A percentile compares a stretch with the other conserved stretches of the same genome.
Evolutionary conservation across 768 basidiomycete genomes (phyloP).

Genomic region (Phaeolepiota aurea): DNA sequence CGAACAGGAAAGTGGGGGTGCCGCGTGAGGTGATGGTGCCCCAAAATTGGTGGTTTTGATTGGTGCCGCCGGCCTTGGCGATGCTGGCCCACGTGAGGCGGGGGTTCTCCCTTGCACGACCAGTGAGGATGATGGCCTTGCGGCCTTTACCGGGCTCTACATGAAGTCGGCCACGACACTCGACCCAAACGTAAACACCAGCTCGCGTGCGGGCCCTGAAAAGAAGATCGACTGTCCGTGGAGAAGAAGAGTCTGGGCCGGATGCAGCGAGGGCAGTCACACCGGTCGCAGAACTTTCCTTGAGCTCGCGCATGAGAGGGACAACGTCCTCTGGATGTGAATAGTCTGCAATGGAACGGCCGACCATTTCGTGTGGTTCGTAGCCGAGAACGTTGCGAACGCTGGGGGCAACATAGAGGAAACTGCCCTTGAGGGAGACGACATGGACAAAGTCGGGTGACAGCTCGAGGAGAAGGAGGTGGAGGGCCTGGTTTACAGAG

Average conservation of each 20-base stretch:
- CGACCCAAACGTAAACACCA: slow-evolving; percentile 76
- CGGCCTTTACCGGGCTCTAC: slow-evolving; percentile 91
- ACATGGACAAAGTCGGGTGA: slow-evolving; percentile 83
- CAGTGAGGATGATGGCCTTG: slow-evolving; percentile 90
- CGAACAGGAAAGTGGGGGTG: slow-evolving; percentile 33
- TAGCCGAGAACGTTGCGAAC: slow-evolving; percentile 78
- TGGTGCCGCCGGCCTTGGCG: slow-evolving; percentile 36
- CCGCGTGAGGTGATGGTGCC: slow-evolving; percentile 30
- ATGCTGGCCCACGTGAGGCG: slow-evolving; percentile 54
- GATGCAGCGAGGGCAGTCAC: slow-evolving; percentile 2
- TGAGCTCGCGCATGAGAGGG: slow-evolving; percentile 86
- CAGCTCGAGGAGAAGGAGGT: slow-evolving; percentile 50
- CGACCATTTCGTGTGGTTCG: slow-evolving; percentile 76
- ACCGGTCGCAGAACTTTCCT: slow-evolving; percentile 46
- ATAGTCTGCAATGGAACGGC: slow-evolving; percentile 68
- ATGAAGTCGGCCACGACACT: slow-evolving; percentile 82
- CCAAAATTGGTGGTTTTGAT: slow-evolving; percentile 38
- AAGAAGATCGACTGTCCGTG: slow-evolving; percentile 70
- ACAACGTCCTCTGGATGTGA: slow-evolving; percentile 89
- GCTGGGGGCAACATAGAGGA: slow-evolving; percentile 87
- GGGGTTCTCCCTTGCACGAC: slow-evolving; percentile 64
- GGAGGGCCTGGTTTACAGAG: slow-evolving; percentile 39
- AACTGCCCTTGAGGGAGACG: slow-evolving; percentile 84
- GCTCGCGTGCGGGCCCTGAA: slow-evolving; percentile 73
- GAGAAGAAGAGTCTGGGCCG: slow-evolving; percentile 11